Evolutionary conservation across 2,329 filamentous ascomycete species (phyloP), one percentile per base, ranked within the genome.

Genomic region (Alternaria alternata): DNA sequence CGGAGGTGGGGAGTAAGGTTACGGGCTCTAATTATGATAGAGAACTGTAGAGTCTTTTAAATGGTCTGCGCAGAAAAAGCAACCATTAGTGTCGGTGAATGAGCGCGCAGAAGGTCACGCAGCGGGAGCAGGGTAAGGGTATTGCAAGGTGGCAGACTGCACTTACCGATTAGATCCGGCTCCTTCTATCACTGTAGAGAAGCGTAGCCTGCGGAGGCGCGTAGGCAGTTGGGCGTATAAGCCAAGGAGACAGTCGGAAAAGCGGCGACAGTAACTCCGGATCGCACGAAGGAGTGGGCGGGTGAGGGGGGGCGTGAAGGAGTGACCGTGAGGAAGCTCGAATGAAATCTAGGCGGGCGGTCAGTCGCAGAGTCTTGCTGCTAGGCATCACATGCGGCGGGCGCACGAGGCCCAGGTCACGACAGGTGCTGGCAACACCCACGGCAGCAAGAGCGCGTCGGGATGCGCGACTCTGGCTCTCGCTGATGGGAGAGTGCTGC

Each of bases 241-340:
- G 64, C 57, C 57, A 60, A 51, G 53, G 68, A 71, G 74, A 70
- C 69, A 64, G 56, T 44, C 60, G 63, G 67, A 65, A 70, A 73
- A 62, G 69, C 67, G 69, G 75, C 69, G 72, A 73, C 66, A 67
- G 69, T 39, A 75, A 75, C 68, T 70, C 75, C 70, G 69, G 69
- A 55, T 64, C 59, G 69, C 69, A 66, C 69, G 67, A 65, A 64
- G 65, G 63, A 65, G 56, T 51, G 57, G 43, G 48, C 22, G 57
- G 39, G 62, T 46, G 58, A 54, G 54, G 56, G 56, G 32, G 32
- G 60, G 64, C 38, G 67, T 63, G 72, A 75, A 74, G 62, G 75
- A 76, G 69, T 69, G 71, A 72, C 66, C 66, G 75, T 71, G 66
- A 73, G 59, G 62, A 64, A 53, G 64, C 56, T 68, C 63, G 64